Conservation (phyloP, 306 rosid species). For the Gastrolobium bilobum region DNA sequence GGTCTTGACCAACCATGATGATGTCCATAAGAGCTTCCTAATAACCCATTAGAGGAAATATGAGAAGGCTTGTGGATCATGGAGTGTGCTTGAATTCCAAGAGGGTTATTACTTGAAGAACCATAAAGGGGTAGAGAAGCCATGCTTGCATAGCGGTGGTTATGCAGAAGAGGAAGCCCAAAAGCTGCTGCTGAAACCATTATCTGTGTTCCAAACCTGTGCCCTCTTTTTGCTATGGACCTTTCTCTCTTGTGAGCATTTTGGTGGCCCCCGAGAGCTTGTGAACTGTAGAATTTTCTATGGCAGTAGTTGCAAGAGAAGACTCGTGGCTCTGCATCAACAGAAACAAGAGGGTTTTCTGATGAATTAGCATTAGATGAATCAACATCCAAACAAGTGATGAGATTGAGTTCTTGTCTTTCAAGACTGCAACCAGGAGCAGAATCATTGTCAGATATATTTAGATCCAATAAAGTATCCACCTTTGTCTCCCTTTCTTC, state of each 20-base stretch:
- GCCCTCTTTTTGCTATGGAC: slow-evolving; percentile 78
- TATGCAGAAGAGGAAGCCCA: slow-evolving; percentile 61
- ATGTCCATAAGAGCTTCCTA: slow-evolving; percentile 54
- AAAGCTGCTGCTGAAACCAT: slow-evolving; percentile 64
- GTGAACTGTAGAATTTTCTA: slow-evolving; percentile 91
- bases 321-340: slow-evolving; percentile 64
- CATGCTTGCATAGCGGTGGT: slow-evolving; percentile 53
- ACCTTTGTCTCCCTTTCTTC: slow-evolving; percentile 51
- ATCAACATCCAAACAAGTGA: slow-evolving; percentile 58
- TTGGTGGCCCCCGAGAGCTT: slow-evolving; percentile 95
- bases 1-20: slow-evolving; percentile 60
- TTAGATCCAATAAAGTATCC: slow-evolving; percentile 59
- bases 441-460: slow-evolving; percentile 50
- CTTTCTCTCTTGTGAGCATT: slow-evolving; percentile 96
- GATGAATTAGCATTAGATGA: slow-evolving; percentile 46
- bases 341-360: slow-evolving; percentile 22
- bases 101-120: slow-evolving; percentile 46
- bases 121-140: slow-evolving; percentile 79
- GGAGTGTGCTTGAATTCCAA: slow-evolving; percentile 79
- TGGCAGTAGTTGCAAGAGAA: slow-evolving; percentile 92
- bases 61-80: slow-evolving; percentile 68
- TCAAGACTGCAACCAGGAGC: slow-evolving; percentile 15
- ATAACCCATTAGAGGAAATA: slow-evolving; percentile 48
- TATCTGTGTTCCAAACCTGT: slow-evolving; percentile 60
- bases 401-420: slow-evolving; percentile 65